Base-by-base conservation (phyloP, 1,139 yeast genomes). In the Diutina scorzettiae region DNA sequence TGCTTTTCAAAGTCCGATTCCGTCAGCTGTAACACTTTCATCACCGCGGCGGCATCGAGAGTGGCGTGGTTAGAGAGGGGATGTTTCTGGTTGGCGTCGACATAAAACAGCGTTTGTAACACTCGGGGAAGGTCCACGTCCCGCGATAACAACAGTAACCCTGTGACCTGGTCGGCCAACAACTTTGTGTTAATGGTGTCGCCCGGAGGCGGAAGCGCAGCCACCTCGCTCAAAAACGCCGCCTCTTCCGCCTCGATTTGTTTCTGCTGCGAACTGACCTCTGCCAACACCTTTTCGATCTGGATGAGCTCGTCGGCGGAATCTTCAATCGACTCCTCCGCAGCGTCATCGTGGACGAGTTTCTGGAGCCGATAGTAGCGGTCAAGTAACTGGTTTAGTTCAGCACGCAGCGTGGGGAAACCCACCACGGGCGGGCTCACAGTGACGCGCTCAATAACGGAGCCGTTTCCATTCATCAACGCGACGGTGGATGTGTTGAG, bases 71-170 rank as follows among this genome's bases (percentile, higher is more conserved):
- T 20, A 2, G 46, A 40, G 19, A 45, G 43, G 37, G 30, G 44
- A 24, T 18, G 37, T 23, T 43, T 40, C 9, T 45, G 23, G n/a
- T 47, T 43, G 24, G 42, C 30, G 27, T 46, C 43, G n/a, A 42
- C 46, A 7, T 37, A 21, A 32, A 47, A 51, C 11, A 57, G 54
- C 36, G 49, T 24, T 51, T 71, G 64, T 46, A 69, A 53, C 45
- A 61, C 46, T 45, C 66, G 64, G 8, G 96, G 94, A 41, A 93
- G 59, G 53, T 84, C 93, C 49, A 85, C 54, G 56, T 87, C 94
- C 49, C 76, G 81, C 1, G 94, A 73, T 43, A 91, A 63, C 28
- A 87, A 58, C 56, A 87, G 87, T 49, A 85, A 74, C 0, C 93
- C 85, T 24, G 78, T 65, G 23, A 91, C n/a, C n/a, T 37, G 41